Conservation (phyloP, 2,329 filamentous ascomycete species). For the Stagonosporopsis cucurbitacearum region DNA sequence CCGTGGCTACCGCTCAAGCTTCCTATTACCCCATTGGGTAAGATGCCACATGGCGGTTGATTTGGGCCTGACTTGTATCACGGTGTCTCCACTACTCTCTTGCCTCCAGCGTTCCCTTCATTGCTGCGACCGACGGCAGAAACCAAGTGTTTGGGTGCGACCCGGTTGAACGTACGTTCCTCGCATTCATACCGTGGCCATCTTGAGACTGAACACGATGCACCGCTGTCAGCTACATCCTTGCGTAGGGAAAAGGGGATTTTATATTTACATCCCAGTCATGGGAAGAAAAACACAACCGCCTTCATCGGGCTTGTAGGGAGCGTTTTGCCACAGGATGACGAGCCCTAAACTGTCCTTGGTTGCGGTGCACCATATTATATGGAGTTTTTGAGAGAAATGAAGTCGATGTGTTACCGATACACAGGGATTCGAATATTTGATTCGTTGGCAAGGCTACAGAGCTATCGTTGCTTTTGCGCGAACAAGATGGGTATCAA, state of each 20-base stretch:
- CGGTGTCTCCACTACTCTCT: too few relatives aligned
- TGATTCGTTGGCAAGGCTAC: neutral
- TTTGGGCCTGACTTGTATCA: neutral
- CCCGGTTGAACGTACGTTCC: neutral
- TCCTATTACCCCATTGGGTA: neutral
- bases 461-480: neutral
- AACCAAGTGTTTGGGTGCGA: neutral
- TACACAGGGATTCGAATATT: neutral
- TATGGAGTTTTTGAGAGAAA: neutral
- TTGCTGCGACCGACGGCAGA: neutral
- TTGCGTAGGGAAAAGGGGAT: too few relatives aligned
- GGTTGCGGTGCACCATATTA: neutral
- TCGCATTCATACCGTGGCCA: neutral
- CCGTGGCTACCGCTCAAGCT: neutral
- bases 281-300: too few relatives aligned
- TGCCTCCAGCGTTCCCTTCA: neutral
- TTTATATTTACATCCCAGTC: too few relatives aligned
- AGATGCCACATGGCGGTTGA: neutral
- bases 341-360: neutral
- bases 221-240: too few relatives aligned
- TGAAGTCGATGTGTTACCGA: neutral
- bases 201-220: neutral
- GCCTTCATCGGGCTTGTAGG: neutral
- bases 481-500: slow-evolving; percentile 16
- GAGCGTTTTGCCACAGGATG: neutral